Percentiles rank a stretch among this genome's conserved stretches.
phyloP scores from a whole-genome alignment of 352 stramenopile species.

The Phytophthora meadii region DNA sequence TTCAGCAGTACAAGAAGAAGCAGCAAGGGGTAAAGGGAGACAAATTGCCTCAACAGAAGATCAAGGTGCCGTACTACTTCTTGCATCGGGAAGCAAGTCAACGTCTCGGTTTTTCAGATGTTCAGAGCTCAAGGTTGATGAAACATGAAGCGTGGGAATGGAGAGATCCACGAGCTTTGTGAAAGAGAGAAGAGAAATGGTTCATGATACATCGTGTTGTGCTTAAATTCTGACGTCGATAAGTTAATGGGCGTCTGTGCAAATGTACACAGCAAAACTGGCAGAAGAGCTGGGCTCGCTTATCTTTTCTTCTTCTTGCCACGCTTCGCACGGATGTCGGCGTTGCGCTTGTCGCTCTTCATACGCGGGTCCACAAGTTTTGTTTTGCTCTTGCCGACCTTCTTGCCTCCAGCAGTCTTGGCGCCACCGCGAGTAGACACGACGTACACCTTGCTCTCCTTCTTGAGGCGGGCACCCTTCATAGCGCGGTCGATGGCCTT shows the following conservation, averaged over 20 bases:
- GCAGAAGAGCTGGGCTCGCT: constrained; percentile 23
- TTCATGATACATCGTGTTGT: constrained; percentile 41
- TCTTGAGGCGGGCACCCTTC: constrained; percentile 90
- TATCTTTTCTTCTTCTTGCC: constrained; percentile 91
- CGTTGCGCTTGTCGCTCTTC: constrained; percentile 96
- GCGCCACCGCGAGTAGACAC: constrained; percentile 87
- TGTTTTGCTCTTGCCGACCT: constrained; percentile 86
- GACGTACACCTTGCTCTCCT: constrained; percentile 97
- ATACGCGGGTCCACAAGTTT: constrained; percentile 99
- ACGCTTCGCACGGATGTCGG: constrained; percentile 81
- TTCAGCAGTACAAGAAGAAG: constrained; percentile 38
- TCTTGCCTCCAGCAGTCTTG: constrained; percentile 75
- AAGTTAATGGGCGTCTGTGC: constrained; percentile 55
- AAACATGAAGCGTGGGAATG: constrained; percentile 65
- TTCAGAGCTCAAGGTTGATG: constrained; percentile 10
- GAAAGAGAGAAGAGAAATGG: not conserved
- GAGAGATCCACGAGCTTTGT: constrained; percentile 28
- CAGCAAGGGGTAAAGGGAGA: constrained; percentile 7
- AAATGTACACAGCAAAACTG: constrained; percentile 34
- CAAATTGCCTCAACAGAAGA: constrained; percentile 7
- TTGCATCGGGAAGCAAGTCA: constrained; percentile 55
- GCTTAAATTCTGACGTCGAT: constrained; percentile 44
- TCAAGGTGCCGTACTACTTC: constrained; percentile 57
- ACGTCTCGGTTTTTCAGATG: constrained; percentile 31
- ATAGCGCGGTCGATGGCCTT: constrained; percentile 98